Evolutionary conservation across 768 basidiomycete species (phyloP).

Genomic region (Crassisporium funariophilum): DNA sequence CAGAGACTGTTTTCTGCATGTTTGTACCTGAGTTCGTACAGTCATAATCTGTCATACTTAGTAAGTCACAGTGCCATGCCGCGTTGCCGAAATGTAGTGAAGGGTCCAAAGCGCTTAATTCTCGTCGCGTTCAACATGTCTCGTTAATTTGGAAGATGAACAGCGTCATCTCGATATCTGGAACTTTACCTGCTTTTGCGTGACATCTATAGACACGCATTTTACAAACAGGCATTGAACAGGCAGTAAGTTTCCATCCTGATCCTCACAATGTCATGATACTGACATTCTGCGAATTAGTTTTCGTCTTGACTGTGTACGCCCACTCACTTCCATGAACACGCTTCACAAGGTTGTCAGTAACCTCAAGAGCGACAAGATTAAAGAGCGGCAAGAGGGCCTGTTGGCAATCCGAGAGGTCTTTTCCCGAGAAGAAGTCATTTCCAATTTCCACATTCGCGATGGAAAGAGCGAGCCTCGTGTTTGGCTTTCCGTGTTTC

Average conservation of each 20-base stretch:
- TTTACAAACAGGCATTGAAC: conserved; percentile 3
- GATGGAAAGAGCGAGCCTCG: conserved; percentile 36
- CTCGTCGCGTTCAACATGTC: too few relatives aligned
- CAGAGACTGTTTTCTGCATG: too few relatives aligned
- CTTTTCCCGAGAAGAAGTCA: conserved; percentile 52
- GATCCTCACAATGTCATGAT: neutral
- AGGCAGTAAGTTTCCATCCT: conserved; percentile 12
- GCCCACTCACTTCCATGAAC: conserved; percentile 10
- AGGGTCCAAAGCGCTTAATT: too few relatives aligned
- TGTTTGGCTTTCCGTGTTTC: conserved; percentile 68
- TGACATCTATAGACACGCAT: conserved; percentile 1
- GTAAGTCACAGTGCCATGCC: too few relatives aligned
- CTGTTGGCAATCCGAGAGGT: conserved; percentile 48
- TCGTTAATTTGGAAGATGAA: too few relatives aligned
- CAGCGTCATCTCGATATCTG: too few relatives aligned
- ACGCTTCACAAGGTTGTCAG: conserved; percentile 52
- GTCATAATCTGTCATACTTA: too few relatives aligned
- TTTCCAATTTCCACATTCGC: conserved; percentile 43
- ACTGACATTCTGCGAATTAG: neutral
- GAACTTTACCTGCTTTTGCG: neutral
- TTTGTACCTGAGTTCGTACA: too few relatives aligned
- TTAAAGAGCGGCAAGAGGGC: conserved; percentile 72
- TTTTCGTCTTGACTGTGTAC: neutral
- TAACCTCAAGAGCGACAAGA: conserved; percentile 59
- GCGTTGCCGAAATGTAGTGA: too few relatives aligned